These are phyloP conservation scores for Stagonosporopsis rhizophila DNA, from an alignment of 2,329 filamentous ascomycete species.

Conservation along the genomic window DNA sequence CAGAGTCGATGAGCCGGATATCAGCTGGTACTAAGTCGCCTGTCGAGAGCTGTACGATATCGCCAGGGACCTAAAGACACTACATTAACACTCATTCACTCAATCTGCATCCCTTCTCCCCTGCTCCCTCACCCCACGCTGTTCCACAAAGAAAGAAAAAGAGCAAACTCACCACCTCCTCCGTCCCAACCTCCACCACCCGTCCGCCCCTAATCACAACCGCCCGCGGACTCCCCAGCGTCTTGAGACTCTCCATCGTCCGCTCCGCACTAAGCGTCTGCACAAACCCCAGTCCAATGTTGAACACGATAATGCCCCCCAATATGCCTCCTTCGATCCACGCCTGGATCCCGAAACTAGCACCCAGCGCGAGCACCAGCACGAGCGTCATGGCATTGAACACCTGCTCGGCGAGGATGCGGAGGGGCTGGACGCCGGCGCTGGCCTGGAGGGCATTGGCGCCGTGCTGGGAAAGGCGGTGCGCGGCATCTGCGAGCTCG, in stretches of 20 bases:
- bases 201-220: constrained; percentile 46
- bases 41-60: constrained; percentile 66
- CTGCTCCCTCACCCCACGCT: too few species aligned
- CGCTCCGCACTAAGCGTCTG: constrained; percentile 55
- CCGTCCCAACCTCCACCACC: constrained; percentile 59
- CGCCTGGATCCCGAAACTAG: constrained; percentile 53
- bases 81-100: background rate
- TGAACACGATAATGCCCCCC: constrained; percentile 53
- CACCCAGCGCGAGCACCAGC: constrained; percentile 55
- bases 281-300: constrained; percentile 54
- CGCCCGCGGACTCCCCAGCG: constrained; percentile 54
- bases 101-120: too few species aligned
- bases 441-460: constrained; percentile 75
- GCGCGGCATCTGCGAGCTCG: background rate
- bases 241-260: constrained; percentile 55
- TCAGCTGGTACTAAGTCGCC: constrained; percentile 75
- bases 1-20: constrained; percentile 65
- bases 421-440: constrained; percentile 73
- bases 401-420: constrained; percentile 74
- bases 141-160: too few species aligned
- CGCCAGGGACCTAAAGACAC: constrained; percentile 63
- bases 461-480: constrained; percentile 57
- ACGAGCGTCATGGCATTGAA: constrained; percentile 81
- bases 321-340: constrained; percentile 57
- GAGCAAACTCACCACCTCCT: constrained; percentile 30